These are phyloP conservation scores for Poa pratensis DNA, from an alignment of 176 grass and related monocot species.

Conservation along the genomic window DNA sequence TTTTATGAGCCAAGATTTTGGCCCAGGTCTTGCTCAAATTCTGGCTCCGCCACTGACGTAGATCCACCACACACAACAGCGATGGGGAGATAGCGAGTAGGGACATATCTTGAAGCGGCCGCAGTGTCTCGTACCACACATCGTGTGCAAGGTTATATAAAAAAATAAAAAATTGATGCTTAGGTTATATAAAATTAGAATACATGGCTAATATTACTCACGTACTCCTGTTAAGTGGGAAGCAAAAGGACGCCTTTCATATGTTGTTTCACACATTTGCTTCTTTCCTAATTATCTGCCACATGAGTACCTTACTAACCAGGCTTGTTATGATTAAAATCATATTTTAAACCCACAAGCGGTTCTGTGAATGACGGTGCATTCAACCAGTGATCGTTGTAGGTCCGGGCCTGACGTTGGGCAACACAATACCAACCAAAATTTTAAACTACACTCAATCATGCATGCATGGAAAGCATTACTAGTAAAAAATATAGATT, in stretches of 20 bases:
- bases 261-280: neutral
- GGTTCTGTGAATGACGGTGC: neutral
- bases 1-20: too few relatives aligned
- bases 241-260: neutral
- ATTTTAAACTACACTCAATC: neutral
- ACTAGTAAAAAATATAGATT: constrained; percentile 6
- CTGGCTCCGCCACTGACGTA: too few relatives aligned
- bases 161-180: too few relatives aligned
- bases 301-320: neutral
- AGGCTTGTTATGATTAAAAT: neutral
- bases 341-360: neutral
- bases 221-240: neutral
- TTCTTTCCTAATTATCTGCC: neutral
- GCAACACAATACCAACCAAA: constrained; percentile 19
- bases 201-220: too few relatives aligned
- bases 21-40: too few relatives aligned
- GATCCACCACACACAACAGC: too few relatives aligned
- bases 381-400: constrained; percentile 11
- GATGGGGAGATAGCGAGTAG: too few relatives aligned
- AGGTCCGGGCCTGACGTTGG: constrained; percentile 28
- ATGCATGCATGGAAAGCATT: constrained; percentile 18
- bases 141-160: too few relatives aligned
- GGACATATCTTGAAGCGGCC: too few relatives aligned
- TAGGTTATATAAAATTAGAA: too few relatives aligned
- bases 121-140: too few relatives aligned